phyloP scores from a whole-genome alignment of 805 yeast species.

The Candida maesae region DNA sequence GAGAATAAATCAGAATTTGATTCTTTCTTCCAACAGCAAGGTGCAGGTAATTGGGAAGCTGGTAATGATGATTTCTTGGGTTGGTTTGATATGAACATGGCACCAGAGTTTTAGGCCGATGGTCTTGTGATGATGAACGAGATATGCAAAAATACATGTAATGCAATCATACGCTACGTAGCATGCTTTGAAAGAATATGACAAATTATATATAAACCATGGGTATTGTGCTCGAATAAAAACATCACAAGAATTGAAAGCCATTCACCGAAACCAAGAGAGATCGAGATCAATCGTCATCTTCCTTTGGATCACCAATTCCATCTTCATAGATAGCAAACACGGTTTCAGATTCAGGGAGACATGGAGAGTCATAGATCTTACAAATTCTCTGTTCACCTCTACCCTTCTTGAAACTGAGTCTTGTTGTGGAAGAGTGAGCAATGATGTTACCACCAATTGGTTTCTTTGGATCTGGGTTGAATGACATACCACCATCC shows the following conservation, averaged over 20 bases:
- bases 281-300: slow-evolving; percentile 25
- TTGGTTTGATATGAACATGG: slow-evolving; percentile 85
- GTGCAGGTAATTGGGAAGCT: slow-evolving; percentile 77
- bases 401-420: slow-evolving; percentile 84
- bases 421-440: slow-evolving; percentile 91
- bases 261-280: too few relatives aligned
- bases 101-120: slow-evolving; percentile 46
- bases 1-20: slow-evolving; percentile 37
- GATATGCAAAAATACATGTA: too few relatives aligned
- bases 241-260: too few relatives aligned
- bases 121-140: too few relatives aligned
- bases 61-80: slow-evolving; percentile 88
- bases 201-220: too few relatives aligned
- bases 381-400: slow-evolving; percentile 93
- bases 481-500: slow-evolving; percentile 76
- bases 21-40: slow-evolving; percentile 73
- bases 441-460: slow-evolving; percentile 98
- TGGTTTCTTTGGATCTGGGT: slow-evolving; percentile 97
- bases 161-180: too few relatives aligned
- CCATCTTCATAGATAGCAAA: slow-evolving; percentile 97
- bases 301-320: slow-evolving; percentile 87
- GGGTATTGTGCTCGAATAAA: too few relatives aligned
- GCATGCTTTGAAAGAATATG: too few relatives aligned
- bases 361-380: slow-evolving; percentile 92
- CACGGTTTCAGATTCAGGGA: slow-evolving; percentile 92